These are phyloP conservation scores for Tetrahymena malaccensis DNA, from an alignment of 73 alveolate genomes.

Conservation along the genomic window DNA sequence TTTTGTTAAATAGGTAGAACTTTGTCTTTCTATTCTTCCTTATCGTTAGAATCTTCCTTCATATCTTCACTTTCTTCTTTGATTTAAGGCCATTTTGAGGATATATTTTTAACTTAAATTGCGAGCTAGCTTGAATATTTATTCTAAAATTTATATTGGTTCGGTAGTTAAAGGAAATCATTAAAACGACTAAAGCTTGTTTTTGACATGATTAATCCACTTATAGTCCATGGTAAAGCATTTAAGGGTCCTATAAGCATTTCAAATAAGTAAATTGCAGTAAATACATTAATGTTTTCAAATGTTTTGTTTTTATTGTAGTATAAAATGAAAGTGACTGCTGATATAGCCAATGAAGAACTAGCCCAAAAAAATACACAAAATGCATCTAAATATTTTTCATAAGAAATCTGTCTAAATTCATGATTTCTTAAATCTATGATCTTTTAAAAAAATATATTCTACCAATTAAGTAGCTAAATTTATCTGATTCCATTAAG, in stretches of 20 bases:
- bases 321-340: neutral
- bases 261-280: conserved; percentile 25
- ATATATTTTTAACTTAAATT: neutral
- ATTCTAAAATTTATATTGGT: neutral
- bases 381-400: conserved; percentile 19
- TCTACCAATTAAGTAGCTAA: conserved; percentile 16
- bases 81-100: neutral
- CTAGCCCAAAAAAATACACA: conserved; percentile 23
- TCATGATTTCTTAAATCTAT: conserved; percentile 16
- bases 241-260: conserved; percentile 18
- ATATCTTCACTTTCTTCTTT: neutral
- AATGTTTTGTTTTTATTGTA: conserved; percentile 9
- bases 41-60: neutral
- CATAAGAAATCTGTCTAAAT: conserved; percentile 4
- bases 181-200: neutral
- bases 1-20: neutral
- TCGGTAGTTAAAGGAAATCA: neutral
- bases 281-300: conserved; percentile 8
- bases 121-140: neutral
- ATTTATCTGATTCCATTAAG: conserved; percentile 34
- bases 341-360: neutral
- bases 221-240: conserved; percentile 21
- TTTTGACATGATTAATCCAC: conserved; percentile 11
- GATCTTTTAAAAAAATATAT: conserved; percentile 17
- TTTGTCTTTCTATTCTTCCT: neutral